Evolutionary conservation across 768 basidiomycete species (phyloP).

Genomic region (Tricholoma bakamatsutake): DNA sequence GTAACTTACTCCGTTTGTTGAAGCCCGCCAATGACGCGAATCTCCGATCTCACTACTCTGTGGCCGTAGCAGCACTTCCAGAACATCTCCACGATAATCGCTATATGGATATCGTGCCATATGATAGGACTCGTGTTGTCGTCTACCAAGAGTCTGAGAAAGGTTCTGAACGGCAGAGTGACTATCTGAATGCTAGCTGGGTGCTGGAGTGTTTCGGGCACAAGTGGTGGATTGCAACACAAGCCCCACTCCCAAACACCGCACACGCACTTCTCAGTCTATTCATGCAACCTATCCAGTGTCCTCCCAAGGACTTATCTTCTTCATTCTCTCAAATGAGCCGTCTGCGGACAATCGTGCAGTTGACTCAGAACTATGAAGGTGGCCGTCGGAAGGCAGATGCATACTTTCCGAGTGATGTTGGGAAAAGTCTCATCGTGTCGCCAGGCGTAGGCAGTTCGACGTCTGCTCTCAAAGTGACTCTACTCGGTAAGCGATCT

Average conservation of each 20-base stretch:
- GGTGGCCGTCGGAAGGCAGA: conserved; percentile 67
- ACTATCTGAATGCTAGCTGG: conserved; percentile 85
- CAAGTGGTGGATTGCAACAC: conserved; percentile 82
- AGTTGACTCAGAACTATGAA: conserved; percentile 74
- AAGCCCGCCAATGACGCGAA: not conserved
- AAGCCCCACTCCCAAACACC: conserved; percentile 70
- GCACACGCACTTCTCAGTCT: conserved; percentile 73
- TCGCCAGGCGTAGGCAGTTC: conserved; percentile 37
- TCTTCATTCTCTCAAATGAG: conserved; percentile 21
- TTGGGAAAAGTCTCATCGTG: conserved; percentile 48
- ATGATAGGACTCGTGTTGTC: conserved; percentile 73
- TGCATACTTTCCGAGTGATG: conserved; percentile 61
- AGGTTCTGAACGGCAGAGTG: conserved; percentile 6
- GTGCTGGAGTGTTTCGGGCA: conserved; percentile 67
- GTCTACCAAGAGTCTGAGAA: conserved; percentile 7
- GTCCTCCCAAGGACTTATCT: conserved; percentile 25
- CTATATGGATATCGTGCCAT: conserved; percentile 69
- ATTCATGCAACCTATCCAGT: conserved; percentile 43
- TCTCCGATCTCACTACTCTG: conserved; percentile 45
- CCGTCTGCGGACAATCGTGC: conserved; percentile 70
- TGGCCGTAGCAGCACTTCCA: conserved; percentile 40
- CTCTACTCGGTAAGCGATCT: conserved; percentile 38
- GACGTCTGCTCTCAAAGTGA: conserved; percentile 48
- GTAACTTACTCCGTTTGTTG: not conserved
- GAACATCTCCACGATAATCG: conserved; percentile 52